Base-by-base conservation (phyloP, 148 eudicot genomes). In the Pouteria glomerata region DNA sequence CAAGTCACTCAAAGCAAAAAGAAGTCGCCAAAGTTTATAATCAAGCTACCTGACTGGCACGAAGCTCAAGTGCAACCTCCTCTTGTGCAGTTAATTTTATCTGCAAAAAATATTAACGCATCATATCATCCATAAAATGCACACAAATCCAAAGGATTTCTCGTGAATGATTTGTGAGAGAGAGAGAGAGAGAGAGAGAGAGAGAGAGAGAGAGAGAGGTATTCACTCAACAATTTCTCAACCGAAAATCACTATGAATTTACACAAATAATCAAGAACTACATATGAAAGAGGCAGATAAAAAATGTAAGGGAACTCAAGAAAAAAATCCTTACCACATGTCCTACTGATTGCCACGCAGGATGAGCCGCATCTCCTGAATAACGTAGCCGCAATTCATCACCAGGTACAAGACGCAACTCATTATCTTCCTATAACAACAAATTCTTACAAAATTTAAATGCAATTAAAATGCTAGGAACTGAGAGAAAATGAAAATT, bases 321-420 rank as follows among this genome's bases (percentile, higher is more conserved):
- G 10, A 39, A 42, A 42, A n/a, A 69, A n/a, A n/a, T 31, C 48
- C 78, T 62, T 84, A 96, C 96, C 90, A 96, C 99, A 74, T 96
- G 99, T 37, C 99, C 99, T 73, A 96, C 97, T 4, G 99, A 96
- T 73, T 88, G 96, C 99, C 99, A 96, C 29, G 94, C 82, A 24
- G 97, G 90, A 85, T 95, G 97, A 71, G 82, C 88, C 41, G 90
- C 94, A 92, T 92, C 97, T 52, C 97, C 99, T 63, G 96, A 85
- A 78, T 95, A 95, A 41, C 97, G 96, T 45, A 95, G 82, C 69
- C 97, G 85, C 80, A 95, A 74, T 74, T 95, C 99, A 75, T 95
- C 99, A 80, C 99, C 99, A 79, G 99, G 99, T 37, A 95, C 97
- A 79, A 95, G 97, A 48, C 99, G 99, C 80, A 95, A 82, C 72